These are phyloP conservation scores for Podospora australis DNA, from an alignment of 495 filamentous ascomycete species.

Conservation along the genomic window DNA sequence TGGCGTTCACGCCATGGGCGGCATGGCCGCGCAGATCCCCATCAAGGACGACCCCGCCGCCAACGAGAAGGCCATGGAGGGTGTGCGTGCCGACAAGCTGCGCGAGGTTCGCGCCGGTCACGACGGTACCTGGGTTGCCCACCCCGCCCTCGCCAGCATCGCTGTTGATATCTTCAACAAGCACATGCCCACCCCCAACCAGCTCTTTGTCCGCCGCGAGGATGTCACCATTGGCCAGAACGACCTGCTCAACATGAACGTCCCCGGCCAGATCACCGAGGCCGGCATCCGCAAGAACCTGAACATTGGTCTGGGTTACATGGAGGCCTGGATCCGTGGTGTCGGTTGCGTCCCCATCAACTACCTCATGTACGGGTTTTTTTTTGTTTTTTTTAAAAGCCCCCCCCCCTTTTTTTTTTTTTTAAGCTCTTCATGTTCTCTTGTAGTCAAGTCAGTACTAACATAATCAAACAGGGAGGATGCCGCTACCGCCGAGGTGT, in stretches of 20 bases:
- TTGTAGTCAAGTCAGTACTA: slow-evolving; percentile 2
- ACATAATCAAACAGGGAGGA: slow-evolving; percentile 58
- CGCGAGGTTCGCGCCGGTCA: slow-evolving; percentile 93
- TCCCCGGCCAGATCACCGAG: slow-evolving; percentile 89
- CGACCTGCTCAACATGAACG: slow-evolving; percentile 97
- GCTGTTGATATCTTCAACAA: slow-evolving; percentile 95
- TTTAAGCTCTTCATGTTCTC: no score
- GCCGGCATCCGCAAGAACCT: slow-evolving; percentile 97
- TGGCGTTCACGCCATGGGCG: slow-evolving; percentile 97
- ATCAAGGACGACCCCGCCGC: slow-evolving; percentile 89
- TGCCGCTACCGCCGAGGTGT: slow-evolving; percentile 94
- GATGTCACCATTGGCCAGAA: slow-evolving; percentile 81
- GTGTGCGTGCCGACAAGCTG: slow-evolving; percentile 90
- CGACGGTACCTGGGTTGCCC: slow-evolving; percentile 95
- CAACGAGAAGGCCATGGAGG: slow-evolving; percentile 92
- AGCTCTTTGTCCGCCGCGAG: slow-evolving; percentile 84
- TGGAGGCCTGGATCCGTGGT: slow-evolving; percentile 96
- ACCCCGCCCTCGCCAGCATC: slow-evolving; percentile 85
- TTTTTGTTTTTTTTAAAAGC: neutral
- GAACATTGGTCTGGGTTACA: slow-evolving; percentile 93
- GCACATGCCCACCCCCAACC: slow-evolving; percentile 98
- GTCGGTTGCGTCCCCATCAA: slow-evolving; percentile 97
- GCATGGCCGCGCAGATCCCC: slow-evolving; percentile 98
- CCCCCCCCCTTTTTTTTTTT: no score
- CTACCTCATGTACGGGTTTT: slow-evolving; percentile 70